Evolutionary conservation across 345 rosid species (phyloP).

Genomic region (Salix viminalis): DNA sequence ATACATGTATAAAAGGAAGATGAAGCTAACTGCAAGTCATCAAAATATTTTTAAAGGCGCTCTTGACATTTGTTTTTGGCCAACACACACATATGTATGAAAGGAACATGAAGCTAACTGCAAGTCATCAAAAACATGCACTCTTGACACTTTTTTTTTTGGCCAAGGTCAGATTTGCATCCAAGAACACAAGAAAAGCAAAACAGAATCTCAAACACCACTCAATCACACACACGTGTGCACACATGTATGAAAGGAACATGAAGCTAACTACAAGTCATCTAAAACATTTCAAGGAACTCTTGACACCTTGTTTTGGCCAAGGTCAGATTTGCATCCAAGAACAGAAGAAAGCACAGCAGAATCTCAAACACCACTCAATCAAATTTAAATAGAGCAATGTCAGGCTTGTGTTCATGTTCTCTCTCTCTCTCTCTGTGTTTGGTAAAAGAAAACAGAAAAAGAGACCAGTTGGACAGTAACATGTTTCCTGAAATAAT

Average conservation of each 20-base stretch:
- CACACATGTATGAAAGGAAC: not conserved
- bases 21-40: not conserved
- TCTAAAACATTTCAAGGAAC: not conserved
- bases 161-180: not conserved
- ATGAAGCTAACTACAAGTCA: not conserved
- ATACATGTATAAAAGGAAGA: no score
- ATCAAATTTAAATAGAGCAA: not conserved
- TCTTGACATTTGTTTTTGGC: not conserved
- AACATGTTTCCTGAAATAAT: not conserved
- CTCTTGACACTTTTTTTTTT: not conserved
- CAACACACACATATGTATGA: not conserved
- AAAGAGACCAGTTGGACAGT: not conserved
- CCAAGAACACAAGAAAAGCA: not conserved
- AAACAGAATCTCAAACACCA: not conserved
- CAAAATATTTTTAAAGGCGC: not conserved
- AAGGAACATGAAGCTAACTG: no score
- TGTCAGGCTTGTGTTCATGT: not conserved
- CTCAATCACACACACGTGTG: no score
- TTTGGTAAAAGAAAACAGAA: not conserved
- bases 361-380: not conserved
- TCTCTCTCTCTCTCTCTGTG: not conserved
- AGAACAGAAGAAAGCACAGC: not conserved
- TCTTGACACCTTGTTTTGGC: not conserved
- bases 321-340: not conserved
- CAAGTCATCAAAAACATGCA: not conserved